Evolutionary conservation across 306 rosid species (phyloP).

Genomic region (Hippophae tibetana): DNA sequence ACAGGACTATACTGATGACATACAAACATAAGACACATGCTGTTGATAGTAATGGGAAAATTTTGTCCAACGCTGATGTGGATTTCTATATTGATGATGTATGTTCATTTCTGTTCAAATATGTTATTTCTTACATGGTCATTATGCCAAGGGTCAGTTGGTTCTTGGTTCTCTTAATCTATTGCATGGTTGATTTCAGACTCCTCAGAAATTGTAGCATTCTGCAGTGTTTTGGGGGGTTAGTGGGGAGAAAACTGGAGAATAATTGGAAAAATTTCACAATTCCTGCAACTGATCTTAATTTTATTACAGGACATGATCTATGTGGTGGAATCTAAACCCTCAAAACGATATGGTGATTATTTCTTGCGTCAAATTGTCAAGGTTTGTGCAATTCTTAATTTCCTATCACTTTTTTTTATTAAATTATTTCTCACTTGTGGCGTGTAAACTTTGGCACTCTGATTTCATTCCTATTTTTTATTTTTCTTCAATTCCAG

Average conservation of each 20-base stretch:
- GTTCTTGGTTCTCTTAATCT: too few species aligned
- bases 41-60: slow-evolving; percentile 64
- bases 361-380: slow-evolving; percentile 83
- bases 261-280: not conserved
- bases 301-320: slow-evolving; percentile 57
- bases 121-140: not conserved
- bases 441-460: not conserved
- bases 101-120: slow-evolving; percentile 19
- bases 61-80: slow-evolving; percentile 74
- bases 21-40: slow-evolving; percentile 96
- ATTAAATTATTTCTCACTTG: not conserved
- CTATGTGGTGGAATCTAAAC: slow-evolving; percentile 62
- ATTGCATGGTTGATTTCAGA: too few species aligned
- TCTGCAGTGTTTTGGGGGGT: too few species aligned
- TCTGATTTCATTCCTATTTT: not conserved
- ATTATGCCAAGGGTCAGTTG: too few species aligned
- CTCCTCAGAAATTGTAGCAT: too few species aligned
- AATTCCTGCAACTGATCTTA: slow-evolving; percentile 9
- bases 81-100: slow-evolving; percentile 88
- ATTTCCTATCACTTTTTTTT: not conserved
- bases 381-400: slow-evolving; percentile 39
- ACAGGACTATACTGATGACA: slow-evolving; percentile 81
- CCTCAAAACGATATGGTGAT: slow-evolving; percentile 70
- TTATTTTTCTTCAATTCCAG: slow-evolving; percentile 28
- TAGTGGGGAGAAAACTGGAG: not conserved